These are phyloP conservation scores for Spizellomyces punctatus DNA, from an alignment of 192 early-diverging fungal species.

Conservation along the genomic window DNA sequence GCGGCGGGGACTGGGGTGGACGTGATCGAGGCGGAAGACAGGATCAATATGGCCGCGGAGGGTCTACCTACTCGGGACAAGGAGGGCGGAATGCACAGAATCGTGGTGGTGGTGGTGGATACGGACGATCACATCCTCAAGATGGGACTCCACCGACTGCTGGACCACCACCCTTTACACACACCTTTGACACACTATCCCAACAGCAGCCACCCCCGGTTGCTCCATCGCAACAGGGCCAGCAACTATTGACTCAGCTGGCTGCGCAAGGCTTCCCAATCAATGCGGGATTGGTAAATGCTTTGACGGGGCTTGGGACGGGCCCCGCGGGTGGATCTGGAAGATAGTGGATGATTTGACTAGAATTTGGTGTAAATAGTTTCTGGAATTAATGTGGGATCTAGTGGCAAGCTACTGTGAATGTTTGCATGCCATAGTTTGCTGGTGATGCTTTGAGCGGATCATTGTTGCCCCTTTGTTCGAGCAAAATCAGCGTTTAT, in stretches of 20 bases:
- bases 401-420: too few relatives aligned
- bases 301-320: background rate
- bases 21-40: background rate
- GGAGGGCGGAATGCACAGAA: background rate
- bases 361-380: too few relatives aligned
- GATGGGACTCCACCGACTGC: too few relatives aligned
- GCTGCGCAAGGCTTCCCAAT: conserved; percentile 27
- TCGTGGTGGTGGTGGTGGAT: background rate
- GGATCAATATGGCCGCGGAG: background rate
- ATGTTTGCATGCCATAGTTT: too few relatives aligned
- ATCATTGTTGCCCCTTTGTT: too few relatives aligned
- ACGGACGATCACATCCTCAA: background rate
- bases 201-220: conserved; percentile 4
- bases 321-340: too few relatives aligned
- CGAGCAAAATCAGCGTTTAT: too few relatives aligned
- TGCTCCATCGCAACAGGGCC: conserved; percentile 4
- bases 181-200: background rate
- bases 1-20: background rate
- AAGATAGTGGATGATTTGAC: too few relatives aligned
- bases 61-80: background rate
- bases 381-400: too few relatives aligned
- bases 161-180: background rate
- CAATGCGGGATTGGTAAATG: conserved; percentile 15
- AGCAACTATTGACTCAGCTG: conserved; percentile 22
- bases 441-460: too few relatives aligned